Percentiles rank a stretch among this genome's conserved stretches.
Evolutionary conservation across 345 rosid species (phyloP).

Genomic region (Syzygium oleosum): DNA sequence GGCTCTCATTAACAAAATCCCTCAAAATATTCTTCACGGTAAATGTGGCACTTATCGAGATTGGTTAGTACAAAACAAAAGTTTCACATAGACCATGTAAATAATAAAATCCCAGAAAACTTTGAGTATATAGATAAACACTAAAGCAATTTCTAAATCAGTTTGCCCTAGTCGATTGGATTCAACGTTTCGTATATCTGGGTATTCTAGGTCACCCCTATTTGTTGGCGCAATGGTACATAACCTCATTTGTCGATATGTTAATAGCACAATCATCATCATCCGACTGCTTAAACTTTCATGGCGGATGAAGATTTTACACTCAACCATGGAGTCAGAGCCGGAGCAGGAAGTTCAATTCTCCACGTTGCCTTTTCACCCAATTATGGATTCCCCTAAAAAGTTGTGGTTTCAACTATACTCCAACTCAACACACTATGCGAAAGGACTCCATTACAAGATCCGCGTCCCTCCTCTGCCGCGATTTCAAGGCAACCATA

Average conservation of each 20-base stretch:
- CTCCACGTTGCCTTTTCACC: background rate
- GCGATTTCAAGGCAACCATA: background rate
- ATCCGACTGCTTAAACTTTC: accelerated
- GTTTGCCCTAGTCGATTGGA: background rate
- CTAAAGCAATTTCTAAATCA: background rate
- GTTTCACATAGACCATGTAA: background rate
- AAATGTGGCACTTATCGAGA: background rate
- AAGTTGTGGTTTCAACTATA: background rate
- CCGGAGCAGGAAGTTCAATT: background rate
- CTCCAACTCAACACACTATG: background rate
- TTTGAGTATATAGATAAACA: background rate
- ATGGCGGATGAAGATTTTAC: background rate
- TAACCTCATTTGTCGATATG: background rate
- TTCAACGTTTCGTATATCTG: background rate
- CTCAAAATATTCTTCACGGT: background rate
- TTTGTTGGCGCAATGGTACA: background rate
- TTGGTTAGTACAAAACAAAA: background rate
- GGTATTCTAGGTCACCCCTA: background rate
- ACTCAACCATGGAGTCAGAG: background rate
- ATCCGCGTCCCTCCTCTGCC: background rate
- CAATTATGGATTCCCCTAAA: background rate
- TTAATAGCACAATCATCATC: background rate
- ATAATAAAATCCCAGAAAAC: background rate
- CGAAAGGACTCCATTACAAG: background rate
- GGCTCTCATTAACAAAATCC: background rate